Evolutionary conservation across 768 basidiomycete genomes (phyloP).

Genomic region (Calocybe cyanea): DNA sequence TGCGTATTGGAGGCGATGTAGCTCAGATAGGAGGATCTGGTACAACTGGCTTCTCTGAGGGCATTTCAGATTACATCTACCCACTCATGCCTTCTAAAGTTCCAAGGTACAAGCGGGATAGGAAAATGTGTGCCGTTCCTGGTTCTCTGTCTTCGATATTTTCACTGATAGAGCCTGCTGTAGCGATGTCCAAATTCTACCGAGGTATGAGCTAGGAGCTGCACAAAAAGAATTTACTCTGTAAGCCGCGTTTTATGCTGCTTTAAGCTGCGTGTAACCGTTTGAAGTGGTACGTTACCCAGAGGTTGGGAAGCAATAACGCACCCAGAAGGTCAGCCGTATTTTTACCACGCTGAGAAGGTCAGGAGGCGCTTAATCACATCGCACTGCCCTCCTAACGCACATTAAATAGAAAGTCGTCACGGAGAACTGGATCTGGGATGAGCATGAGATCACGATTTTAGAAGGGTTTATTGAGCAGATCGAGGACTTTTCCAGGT

Average conservation of each 20-base stretch:
- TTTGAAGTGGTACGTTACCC: constrained; percentile 1
- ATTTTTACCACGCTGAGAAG: constrained; percentile 8
- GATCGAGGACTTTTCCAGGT: constrained; percentile 5
- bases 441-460: not conserved
- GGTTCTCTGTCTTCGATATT: too few relatives aligned
- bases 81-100: constrained; percentile 6
- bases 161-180: too few relatives aligned
- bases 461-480: not conserved
- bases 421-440: constrained; percentile 11
- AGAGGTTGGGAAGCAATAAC: constrained; percentile 11
- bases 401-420: constrained; percentile 1
- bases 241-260: not conserved
- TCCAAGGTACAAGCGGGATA: not conserved
- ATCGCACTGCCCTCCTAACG: not conserved
- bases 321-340: constrained; percentile 11
- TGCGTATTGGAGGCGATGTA: not conserved
- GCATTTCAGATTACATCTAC: not conserved
- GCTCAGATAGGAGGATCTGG: not conserved
- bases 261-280: not conserved
- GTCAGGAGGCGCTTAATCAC: not conserved
- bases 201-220: not conserved
- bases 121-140: not conserved
- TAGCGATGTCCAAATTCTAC: too few relatives aligned
- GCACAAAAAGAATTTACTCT: constrained; percentile 3
- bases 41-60: not conserved